Evolutionary conservation across 2,329 filamentous ascomycete genomes (phyloP).

Genomic region (Aureobasidium sp.): DNA sequence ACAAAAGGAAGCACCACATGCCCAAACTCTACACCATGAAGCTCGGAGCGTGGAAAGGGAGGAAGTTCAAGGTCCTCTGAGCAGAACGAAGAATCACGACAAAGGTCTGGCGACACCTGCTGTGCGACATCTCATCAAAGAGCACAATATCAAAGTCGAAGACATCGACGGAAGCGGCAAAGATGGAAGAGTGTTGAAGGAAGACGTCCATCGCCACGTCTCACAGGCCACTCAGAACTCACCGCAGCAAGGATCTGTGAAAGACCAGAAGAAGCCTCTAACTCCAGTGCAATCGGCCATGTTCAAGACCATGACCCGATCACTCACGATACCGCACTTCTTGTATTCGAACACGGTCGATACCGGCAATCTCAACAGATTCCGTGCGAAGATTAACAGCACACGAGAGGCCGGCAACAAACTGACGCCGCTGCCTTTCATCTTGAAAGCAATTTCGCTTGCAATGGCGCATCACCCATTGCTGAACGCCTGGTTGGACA

Average conservation of each 20-base stretch:
- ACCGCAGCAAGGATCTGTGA: constrained; percentile 29
- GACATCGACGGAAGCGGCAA: constrained; percentile 79
- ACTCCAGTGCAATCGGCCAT: constrained; percentile 81
- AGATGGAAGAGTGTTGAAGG: constrained; percentile 85
- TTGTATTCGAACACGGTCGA: constrained; percentile 88
- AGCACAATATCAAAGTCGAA: constrained; percentile 68
- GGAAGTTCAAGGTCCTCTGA: constrained; percentile 5
- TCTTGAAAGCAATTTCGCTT: constrained; percentile 90
- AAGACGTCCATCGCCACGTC: constrained; percentile 62
- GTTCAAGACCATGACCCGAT: constrained; percentile 97
- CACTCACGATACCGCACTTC: constrained; percentile 87
- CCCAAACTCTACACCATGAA: neutral
- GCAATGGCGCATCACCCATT: constrained; percentile 75
- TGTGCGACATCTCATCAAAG: constrained; percentile 79
- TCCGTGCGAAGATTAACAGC: constrained; percentile 72
- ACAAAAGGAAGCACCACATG: constrained; percentile 1
- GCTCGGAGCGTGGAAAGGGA: constrained; percentile 1
- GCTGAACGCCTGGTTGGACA: constrained; percentile 80
- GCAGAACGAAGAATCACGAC: constrained; percentile 12
- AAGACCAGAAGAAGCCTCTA: constrained; percentile 62
- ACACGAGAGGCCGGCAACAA: constrained; percentile 43
- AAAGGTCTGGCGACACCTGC: constrained; percentile 76
- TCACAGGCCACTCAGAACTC: constrained; percentile 22
- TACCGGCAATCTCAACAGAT: constrained; percentile 63
- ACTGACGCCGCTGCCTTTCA: constrained; percentile 86